These are phyloP conservation scores for Lathyrus tuberosus DNA, from an alignment of 306 rosid genomes.

Conservation along the genomic window DNA sequence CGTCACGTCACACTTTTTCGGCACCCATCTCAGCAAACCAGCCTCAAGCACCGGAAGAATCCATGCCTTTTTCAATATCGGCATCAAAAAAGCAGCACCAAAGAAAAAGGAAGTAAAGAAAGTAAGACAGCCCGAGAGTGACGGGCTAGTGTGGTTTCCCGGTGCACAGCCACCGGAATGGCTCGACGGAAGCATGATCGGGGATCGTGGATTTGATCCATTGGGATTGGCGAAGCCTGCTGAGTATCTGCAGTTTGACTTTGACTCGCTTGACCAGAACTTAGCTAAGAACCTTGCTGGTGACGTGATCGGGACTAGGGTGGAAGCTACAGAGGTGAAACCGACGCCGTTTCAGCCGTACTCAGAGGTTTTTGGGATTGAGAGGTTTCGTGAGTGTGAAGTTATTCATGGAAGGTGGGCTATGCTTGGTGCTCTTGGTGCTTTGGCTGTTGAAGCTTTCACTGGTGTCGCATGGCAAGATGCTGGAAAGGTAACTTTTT, in stretches of 20 bases:
- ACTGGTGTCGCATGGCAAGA: slow-evolving; percentile 89
- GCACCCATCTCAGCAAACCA: slow-evolving; percentile 43
- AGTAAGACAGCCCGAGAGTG: slow-evolving; percentile 20
- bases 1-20: slow-evolving; percentile 60
- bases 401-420: slow-evolving; percentile 88
- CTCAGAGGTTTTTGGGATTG: slow-evolving; percentile 74
- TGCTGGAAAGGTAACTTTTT: slow-evolving; percentile 72
- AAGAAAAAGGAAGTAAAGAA: slow-evolving; percentile 43
- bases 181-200: slow-evolving; percentile 70
- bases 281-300: slow-evolving; percentile 76
- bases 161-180: slow-evolving; percentile 64
- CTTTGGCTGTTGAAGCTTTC: slow-evolving; percentile 71
- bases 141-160: slow-evolving; percentile 67
- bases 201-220: slow-evolving; percentile 79
- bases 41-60: slow-evolving; percentile 39
- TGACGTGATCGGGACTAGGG: slow-evolving; percentile 58
- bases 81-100: slow-evolving; percentile 40
- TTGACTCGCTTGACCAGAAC: slow-evolving; percentile 81
- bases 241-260: slow-evolving; percentile 71
- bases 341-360: slow-evolving; percentile 85
- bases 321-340: slow-evolving; percentile 52
- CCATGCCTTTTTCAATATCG: slow-evolving; percentile 53
- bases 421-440: slow-evolving; percentile 82
- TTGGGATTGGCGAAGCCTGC: slow-evolving; percentile 67
- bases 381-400: slow-evolving; percentile 84